Conservation (phyloP, 2,329 filamentous ascomycete species). For the Clarireedia paspali region DNA sequence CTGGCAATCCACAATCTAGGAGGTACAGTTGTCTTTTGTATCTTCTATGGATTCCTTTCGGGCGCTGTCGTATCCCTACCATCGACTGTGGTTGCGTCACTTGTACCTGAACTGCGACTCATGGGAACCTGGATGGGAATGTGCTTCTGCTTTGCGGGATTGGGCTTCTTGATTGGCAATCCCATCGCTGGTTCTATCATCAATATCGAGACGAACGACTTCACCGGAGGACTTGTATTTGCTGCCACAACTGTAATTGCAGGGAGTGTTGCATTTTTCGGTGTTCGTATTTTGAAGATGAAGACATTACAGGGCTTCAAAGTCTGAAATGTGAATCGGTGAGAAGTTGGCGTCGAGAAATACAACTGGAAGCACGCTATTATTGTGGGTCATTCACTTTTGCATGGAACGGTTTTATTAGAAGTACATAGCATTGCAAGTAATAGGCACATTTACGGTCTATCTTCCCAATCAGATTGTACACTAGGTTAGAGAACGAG, state of each 20-base stretch:
- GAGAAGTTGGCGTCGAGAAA: no score
- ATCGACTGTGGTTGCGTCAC: background rate
- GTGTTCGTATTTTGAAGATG: background rate
- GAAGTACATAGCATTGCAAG: no score
- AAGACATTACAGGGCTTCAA: background rate
- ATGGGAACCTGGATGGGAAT: background rate
- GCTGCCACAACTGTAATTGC: background rate
- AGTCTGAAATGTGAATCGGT: background rate
- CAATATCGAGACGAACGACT: background rate
- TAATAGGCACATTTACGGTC: no score
- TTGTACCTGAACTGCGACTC: background rate
- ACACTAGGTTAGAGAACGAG: no score
- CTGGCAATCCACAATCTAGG: slow-evolving; percentile 20
- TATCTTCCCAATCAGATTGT: no score
- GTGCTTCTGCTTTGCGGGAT: background rate
- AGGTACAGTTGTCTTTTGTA: slow-evolving; percentile 28
- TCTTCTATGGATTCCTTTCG: slow-evolving; percentile 29
- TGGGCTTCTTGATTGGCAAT: background rate
- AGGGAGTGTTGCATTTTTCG: background rate
- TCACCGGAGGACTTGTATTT: background rate
- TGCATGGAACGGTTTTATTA: no score
- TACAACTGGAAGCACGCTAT: no score
- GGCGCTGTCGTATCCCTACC: background rate
- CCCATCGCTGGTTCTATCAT: background rate
- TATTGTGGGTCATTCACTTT: no score